Base-by-base conservation (phyloP, 495 filamentous ascomycete genomes). In the Aspergillus steynii region DNA sequence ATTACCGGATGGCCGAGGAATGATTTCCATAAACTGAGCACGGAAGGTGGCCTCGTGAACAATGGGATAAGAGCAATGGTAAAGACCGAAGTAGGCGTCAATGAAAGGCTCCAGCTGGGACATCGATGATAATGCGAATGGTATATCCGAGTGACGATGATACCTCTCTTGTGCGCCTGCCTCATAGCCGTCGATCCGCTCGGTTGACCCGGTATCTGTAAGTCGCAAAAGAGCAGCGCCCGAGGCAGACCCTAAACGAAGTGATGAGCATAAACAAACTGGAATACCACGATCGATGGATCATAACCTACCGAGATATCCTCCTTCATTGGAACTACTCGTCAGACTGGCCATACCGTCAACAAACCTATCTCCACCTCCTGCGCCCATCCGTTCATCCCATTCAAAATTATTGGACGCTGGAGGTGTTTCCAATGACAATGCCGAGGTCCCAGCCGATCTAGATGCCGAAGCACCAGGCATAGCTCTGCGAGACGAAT, bases 21-120 rank as follows among this genome's bases (percentile, higher is more conserved):
- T 61, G 0, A 65, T 55, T 15, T 69, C 63, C 61, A 62, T 65
- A 15, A 66, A 60, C 55, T 69, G 61, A 28, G 66, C 66, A 29
- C 66, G 61, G 57, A 69, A 66, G 2, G 63, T 69, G 2, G 66
- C 63, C 49, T 69, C 66, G 45, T 65, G 66, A 1, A 69, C 45
- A n/a, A 66, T 65, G 2, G 63, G 63, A 48, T 69, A 65, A 10
- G 60, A 65, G 42, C 50, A 59, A 37, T 68, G 66, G 37, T 59
- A 68, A 1, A 65, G 34, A 46, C 53, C 34, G 42, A 68, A 68
- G 31, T 65, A 68, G n/a, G 60, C 57, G 26, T 68, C 63, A 5
- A 65, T 55, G 26, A 46, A 46, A 15, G 42, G 42, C 42, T 46
- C 42, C 8, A 46, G 42, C 15, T 46, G 61, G 7, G 58, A 53